Base-by-base conservation (phyloP, 441 rosid genomes). In the Manihot esculenta region DNA sequence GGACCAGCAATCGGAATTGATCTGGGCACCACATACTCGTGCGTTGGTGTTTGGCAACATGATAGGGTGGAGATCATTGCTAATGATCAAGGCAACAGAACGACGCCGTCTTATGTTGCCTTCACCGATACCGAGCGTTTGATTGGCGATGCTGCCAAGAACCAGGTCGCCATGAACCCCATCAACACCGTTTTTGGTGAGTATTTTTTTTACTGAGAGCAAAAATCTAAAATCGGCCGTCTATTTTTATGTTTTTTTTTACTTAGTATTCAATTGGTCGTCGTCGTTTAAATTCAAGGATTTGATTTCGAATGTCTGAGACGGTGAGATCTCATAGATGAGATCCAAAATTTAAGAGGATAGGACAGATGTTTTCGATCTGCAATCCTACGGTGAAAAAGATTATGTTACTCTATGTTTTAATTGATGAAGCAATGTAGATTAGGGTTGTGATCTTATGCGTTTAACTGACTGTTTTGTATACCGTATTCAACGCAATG, bases 1-100 rank as follows among this genome's bases (percentile, higher is more conserved):
- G 91, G 91, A n/a, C 89, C 84, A 1, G 88, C 89, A 10, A 87
- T 85, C 48, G 92, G 92, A 0, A 87, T 85, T 42, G 88, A 87
- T 65, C 80, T 87, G 3, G 89, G 92, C 1, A 85, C 89, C 2
- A 85, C 92, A 0, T 87, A 87, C 78, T 85, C 88, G 0, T 87
- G 89, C 72, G 86, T 87, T 2, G 87, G 89, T 21, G 88, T 87
- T 0, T 87, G 84, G 88, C 92, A 85, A 62, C 89, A 87, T 24
- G 86, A 87, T 68, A 79, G 92, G 13, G 89, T 87, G 7, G 86
- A 85, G 79, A 87, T 87, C 78, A 85, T 87, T 3, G 86, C 91
- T 27, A 85, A 87, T 55, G 88, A 84, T 67, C 88, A 86, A 61
- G 90, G 90, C 0, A 84, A 84, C 74, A 71, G 90, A 49, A 86